Conservation (phyloP, 495 filamentous ascomycete species). For the Schizothecium vesticola region DNA sequence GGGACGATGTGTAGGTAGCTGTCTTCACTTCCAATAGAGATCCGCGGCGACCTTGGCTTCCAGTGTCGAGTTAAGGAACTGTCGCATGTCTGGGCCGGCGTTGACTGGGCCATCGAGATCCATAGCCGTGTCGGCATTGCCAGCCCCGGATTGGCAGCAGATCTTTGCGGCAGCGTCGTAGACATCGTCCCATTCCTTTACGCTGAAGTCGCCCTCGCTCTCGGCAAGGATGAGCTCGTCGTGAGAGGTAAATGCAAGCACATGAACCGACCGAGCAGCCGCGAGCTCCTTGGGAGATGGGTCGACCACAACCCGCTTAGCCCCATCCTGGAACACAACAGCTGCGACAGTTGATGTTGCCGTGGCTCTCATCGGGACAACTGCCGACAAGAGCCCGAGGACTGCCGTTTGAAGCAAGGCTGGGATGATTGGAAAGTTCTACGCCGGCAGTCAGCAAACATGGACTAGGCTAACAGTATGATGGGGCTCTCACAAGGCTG, state of each 20-base stretch:
- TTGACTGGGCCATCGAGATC: conserved; percentile 37
- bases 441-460: conserved; percentile 3
- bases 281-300: conserved; percentile 52
- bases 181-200: conserved; percentile 70
- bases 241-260: conserved; percentile 69
- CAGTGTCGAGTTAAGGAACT: conserved; percentile 60
- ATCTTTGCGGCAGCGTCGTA: conserved; percentile 57
- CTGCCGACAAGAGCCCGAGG: conserved; percentile 69
- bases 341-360: conserved; percentile 59
- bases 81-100: conserved; percentile 43
- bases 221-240: conserved; percentile 71
- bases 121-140: conserved; percentile 44
- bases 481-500: conserved; percentile 36
- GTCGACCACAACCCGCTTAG: conserved; percentile 43
- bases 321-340: conserved; percentile 46
- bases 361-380: conserved; percentile 67
- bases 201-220: conserved; percentile 73
- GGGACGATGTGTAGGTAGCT: neutral
- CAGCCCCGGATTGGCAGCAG: conserved; percentile 48
- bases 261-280: conserved; percentile 63
- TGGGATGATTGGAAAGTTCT: conserved; percentile 73
- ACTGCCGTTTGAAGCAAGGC: conserved; percentile 67
- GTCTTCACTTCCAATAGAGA: conserved; percentile 54
- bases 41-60: conserved; percentile 53
- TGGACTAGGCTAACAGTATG: neutral